Evolutionary conservation across 257 asterid genomes (phyloP).

Genomic region (Nicotiana attenuata): DNA sequence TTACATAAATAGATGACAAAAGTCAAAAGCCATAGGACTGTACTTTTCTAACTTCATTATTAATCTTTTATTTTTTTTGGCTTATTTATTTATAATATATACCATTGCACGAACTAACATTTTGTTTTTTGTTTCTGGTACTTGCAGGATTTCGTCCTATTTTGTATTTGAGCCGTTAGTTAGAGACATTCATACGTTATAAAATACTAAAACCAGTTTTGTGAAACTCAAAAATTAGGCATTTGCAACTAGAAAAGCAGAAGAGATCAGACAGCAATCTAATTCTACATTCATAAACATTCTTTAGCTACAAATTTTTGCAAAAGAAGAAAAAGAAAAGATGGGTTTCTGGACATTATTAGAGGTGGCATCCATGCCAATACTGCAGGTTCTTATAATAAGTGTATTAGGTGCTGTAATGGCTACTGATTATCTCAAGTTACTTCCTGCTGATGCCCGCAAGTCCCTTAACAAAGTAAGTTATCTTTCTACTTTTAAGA

Average conservation of each 20-base stretch:
- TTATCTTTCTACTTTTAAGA: neutral
- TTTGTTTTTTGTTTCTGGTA: neutral
- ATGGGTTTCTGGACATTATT: slow-evolving; percentile 72
- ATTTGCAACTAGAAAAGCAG: neutral
- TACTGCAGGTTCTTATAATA: slow-evolving; percentile 59
- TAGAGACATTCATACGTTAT: neutral
- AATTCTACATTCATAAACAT: neutral
- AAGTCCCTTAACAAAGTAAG: slow-evolving; percentile 59
- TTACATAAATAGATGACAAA: neutral
- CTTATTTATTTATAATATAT: neutral
- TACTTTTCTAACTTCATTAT: neutral
- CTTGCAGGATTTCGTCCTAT: neutral
- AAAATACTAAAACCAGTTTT: neutral
- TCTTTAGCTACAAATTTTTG: neutral
- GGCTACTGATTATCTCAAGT: slow-evolving; percentile 68
- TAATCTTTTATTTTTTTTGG: neutral
- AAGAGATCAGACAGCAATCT: neutral
- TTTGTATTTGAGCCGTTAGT: neutral
- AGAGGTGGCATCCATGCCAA: slow-evolving; percentile 89
- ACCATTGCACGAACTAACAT: neutral
- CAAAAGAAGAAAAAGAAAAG: slow-evolving; percentile 10
- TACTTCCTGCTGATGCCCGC: slow-evolving; percentile 61
- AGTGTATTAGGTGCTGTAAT: slow-evolving; percentile 70
- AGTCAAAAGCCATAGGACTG: neutral
- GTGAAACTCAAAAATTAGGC: neutral